These are phyloP conservation scores for Saccharomyces uvarum DNA, from an alignment of 1,139 yeast genomes.

Conservation along the genomic window DNA sequence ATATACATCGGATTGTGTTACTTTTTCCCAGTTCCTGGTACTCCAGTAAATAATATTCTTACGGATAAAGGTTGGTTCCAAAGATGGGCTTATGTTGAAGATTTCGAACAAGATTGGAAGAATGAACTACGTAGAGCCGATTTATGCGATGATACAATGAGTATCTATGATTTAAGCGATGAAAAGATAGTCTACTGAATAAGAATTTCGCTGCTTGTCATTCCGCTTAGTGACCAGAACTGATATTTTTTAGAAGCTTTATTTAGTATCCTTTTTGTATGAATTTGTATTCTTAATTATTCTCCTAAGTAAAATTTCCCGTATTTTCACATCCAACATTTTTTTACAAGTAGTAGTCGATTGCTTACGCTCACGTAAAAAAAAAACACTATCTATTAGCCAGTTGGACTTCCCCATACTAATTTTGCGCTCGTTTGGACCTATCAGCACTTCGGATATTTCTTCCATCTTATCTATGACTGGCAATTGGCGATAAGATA, in stretches of 20 bases:
- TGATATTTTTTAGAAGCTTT: background rate
- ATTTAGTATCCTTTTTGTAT: background rate
- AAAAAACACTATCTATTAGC: background rate
- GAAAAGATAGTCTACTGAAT: conserved; percentile 15
- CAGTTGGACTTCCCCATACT: background rate
- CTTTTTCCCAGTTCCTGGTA: conserved; percentile 52
- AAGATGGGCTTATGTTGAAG: conserved; percentile 54
- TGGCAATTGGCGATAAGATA: background rate
- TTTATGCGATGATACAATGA: conserved; percentile 17
- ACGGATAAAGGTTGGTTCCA: conserved; percentile 35
- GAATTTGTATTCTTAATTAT: background rate
- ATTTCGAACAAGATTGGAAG: conserved; percentile 42
- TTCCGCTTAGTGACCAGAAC: background rate
- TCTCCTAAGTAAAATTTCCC: background rate
- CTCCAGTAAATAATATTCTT: conserved; percentile 39
- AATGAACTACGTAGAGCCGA: conserved; percentile 16
- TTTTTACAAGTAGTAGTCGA: background rate
- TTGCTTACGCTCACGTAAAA: background rate
- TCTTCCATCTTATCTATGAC: background rate
- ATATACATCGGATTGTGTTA: conserved; percentile 45
- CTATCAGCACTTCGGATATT: background rate
- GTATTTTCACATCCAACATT: background rate
- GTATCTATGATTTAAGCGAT: conserved; percentile 16
- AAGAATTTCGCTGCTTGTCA: background rate
- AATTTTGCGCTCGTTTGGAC: background rate